phyloP scores from a whole-genome alignment of 2,329 filamentous ascomycete genomes.

The Myrmaecium sp. region DNA sequence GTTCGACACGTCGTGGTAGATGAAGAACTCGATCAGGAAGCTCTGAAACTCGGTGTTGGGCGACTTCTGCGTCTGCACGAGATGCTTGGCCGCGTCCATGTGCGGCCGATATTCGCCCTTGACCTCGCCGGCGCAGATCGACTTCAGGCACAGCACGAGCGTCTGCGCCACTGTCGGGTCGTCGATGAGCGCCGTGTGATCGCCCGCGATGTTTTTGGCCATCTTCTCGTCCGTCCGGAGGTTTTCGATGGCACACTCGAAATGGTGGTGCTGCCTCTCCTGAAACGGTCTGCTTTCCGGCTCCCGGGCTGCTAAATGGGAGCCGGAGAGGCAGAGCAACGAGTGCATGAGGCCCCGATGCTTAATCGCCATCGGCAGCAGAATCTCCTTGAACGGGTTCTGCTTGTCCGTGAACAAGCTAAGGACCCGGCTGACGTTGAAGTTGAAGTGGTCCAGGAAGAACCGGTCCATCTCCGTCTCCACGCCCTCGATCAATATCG shows the following conservation, averaged over 20 bases:
- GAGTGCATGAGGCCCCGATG: slow-evolving; percentile 82
- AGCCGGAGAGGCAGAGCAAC: slow-evolving; percentile 66
- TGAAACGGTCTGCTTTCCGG: slow-evolving; percentile 33
- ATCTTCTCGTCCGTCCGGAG: slow-evolving; percentile 18
- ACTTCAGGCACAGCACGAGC: slow-evolving; percentile 42
- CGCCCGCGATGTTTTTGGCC: slow-evolving; percentile 16
- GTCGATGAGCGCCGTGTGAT: slow-evolving; percentile 27
- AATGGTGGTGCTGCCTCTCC: slow-evolving; percentile 38
- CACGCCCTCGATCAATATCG: slow-evolving; percentile 57
- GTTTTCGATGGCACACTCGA: slow-evolving; percentile 25
- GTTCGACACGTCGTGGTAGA: slow-evolving; percentile 55
- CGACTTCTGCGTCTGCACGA: slow-evolving; percentile 45
- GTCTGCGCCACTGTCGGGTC: slow-evolving; percentile 46
- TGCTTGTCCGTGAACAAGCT: slow-evolving; percentile 66
- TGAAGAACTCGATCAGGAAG: slow-evolving; percentile 60
- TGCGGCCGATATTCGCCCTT: slow-evolving; percentile 63
- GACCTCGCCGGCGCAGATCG: slow-evolving; percentile 42
- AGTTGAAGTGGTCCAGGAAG: slow-evolving; percentile 71
- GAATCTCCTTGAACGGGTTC: slow-evolving; percentile 72
- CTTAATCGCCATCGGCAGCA: slow-evolving; percentile 64
- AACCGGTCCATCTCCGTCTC: slow-evolving; percentile 65
- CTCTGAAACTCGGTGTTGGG: slow-evolving; percentile 55
- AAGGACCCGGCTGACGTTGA: slow-evolving; percentile 60
- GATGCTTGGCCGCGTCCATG: slow-evolving; percentile 55
- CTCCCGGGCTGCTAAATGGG: slow-evolving; percentile 43